Conservation (phyloP, 768 basidiomycete genomes). For the Termitomyces titanicus region DNA sequence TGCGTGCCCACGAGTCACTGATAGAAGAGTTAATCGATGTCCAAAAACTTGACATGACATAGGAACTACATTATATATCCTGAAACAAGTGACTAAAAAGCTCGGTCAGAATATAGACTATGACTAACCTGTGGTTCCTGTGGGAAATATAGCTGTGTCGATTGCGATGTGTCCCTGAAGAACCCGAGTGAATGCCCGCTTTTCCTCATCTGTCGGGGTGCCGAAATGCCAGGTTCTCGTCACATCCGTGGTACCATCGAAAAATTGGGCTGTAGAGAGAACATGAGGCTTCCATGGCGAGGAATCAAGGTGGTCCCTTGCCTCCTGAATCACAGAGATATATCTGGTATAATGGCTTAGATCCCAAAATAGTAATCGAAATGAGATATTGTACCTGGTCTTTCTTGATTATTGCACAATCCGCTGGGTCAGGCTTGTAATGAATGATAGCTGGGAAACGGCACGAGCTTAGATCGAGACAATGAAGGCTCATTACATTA, state of each 20-base stretch:
- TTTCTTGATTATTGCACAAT: constrained; percentile 71
- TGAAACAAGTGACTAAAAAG: constrained; percentile 16
- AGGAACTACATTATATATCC: constrained; percentile 50
- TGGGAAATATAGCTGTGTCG: constrained; percentile 81
- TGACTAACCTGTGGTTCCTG: constrained; percentile 65
- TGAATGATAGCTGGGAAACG: constrained; percentile 80
- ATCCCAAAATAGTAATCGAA: not conserved
- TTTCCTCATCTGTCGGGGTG: constrained; percentile 76
- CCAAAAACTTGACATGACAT: not conserved
- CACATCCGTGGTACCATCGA: constrained; percentile 94
- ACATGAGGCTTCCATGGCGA: not conserved
- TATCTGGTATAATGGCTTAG: constrained; percentile 24
- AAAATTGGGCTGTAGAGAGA: constrained; percentile 16
- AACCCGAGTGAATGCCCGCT: constrained; percentile 86
- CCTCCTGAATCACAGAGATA: constrained; percentile 81
- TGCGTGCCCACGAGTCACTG: constrained; percentile 80
- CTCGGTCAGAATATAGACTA: not conserved
- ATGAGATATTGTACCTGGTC: constrained; percentile 48
- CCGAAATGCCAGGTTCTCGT: constrained; percentile 95
- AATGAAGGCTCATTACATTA: not conserved
- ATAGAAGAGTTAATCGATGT: not conserved
- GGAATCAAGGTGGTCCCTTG: constrained; percentile 15
- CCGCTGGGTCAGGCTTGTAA: constrained; percentile 74
- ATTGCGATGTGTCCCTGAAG: constrained; percentile 90
- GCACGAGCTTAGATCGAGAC: not conserved